Base-by-base conservation (phyloP, 495 filamentous ascomycete genomes). In the Parathielavia appendiculata region DNA sequence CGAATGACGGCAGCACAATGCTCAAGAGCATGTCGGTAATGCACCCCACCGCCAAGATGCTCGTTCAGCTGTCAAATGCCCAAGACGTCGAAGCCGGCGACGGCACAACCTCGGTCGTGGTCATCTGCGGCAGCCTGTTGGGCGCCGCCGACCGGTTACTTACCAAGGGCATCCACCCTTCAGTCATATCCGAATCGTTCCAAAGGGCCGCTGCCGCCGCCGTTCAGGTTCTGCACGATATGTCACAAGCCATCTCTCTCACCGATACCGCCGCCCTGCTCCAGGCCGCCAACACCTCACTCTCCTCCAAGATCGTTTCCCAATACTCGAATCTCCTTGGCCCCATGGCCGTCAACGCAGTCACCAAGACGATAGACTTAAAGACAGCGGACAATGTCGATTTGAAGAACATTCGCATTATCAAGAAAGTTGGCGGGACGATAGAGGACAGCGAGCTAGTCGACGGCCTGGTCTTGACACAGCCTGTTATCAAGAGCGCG, bases 1-100 rank as follows among this genome's bases (percentile, higher is more conserved):
- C 92, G 64, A 98, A 98, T 77, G 93, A 98, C 75, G 93, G 93
- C 72, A 95, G 93, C 76, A 98, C 93, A 39, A 97, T 97, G 90
- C 76, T 98, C 68, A 93, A 87, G 74, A 89, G 91, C 79, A 97
- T 98, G 93, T 88, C 89, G 63, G 95, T 98, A 51, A 89, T 97
- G 90, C 93, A 98, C 72, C 93, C 93, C 39, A 92, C 93, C 56
- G 93, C 93, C 43, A 93, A 95, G 78, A 98, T 98, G 93, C 85
- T 98, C 54, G 93, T 98, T 63, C 91, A 98, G 69, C 83, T 98
- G 51, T 92, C 91, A 65, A 89, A 92, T 61, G 93, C 93, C 62
- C 93, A 98, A 73, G 93, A 98, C 80, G 89, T 98, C 59, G 93
- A 98, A 73, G 93, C 93, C 59, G 93, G 93, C 73, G 93, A 98